Evolutionary conservation across 1,284 basidiomycete genomes (phyloP).

Genomic region (Ceratobasidium sp.): DNA sequence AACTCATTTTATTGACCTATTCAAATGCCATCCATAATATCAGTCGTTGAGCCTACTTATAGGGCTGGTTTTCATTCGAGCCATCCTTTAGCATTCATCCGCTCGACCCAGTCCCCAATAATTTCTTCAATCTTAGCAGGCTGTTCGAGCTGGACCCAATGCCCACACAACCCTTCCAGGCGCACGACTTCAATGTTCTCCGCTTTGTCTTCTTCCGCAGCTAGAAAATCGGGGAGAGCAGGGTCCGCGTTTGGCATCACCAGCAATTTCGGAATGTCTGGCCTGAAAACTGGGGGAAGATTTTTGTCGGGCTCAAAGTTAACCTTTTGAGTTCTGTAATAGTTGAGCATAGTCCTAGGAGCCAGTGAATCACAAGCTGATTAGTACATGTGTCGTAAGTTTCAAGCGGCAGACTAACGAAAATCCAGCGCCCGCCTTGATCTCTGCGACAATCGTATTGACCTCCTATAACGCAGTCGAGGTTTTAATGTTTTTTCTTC

Average conservation of each 20-base stretch:
- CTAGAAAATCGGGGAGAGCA: constrained; percentile 12
- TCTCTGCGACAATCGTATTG: constrained; percentile 22
- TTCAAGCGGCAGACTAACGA: neutral
- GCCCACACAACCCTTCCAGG: constrained; percentile 36
- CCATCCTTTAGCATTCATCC: constrained; percentile 24
- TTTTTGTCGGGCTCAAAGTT: constrained; percentile 37
- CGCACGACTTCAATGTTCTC: constrained; percentile 30
- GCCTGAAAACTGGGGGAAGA: constrained; percentile 21
- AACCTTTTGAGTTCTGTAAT: constrained; percentile 29
- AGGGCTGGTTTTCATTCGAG: no score
- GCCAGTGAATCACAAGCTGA: no score
- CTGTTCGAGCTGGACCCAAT: constrained; percentile 38
- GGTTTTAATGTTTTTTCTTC: no score
- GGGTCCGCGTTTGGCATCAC: constrained; percentile 32
- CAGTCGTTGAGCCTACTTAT: no score
- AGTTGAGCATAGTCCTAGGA: constrained; percentile 33
- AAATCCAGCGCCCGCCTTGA: constrained; percentile 34
- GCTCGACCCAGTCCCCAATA: constrained; percentile 45
- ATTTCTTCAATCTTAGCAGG: constrained; percentile 28
- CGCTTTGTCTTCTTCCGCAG: neutral
- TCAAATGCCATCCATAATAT: no score
- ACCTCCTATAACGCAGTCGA: constrained; percentile 28
- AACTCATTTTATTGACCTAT: no score
- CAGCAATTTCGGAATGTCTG: constrained; percentile 36
- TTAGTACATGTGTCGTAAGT: neutral